phyloP scores from a whole-genome alignment of 2,329 filamentous ascomycete genomes.

The Cladosporium halotolerans region DNA sequence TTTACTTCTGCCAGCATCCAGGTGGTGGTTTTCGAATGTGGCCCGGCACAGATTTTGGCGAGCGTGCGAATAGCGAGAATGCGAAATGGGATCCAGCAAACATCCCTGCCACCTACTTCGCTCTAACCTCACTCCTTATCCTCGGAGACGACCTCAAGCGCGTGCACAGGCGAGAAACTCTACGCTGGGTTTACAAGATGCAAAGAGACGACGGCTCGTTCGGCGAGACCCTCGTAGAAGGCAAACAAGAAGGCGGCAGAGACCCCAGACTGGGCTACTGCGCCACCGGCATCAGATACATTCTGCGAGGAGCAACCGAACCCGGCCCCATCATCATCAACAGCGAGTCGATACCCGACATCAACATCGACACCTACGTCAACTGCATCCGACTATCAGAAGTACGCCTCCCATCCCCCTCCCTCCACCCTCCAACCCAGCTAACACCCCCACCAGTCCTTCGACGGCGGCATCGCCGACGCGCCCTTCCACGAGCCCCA shows the following conservation, averaged over 20 bases:
- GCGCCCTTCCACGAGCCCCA: slow-evolving; percentile 76
- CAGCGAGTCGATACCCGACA: slow-evolving; percentile 58
- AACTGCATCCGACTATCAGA: slow-evolving; percentile 61
- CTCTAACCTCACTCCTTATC: slow-evolving; percentile 65
- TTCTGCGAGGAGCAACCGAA: slow-evolving; percentile 48
- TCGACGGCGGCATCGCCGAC: slow-evolving; percentile 80
- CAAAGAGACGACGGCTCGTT: slow-evolving; percentile 87
- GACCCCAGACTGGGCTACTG: slow-evolving; percentile 88
- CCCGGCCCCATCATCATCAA: slow-evolving; percentile 50
- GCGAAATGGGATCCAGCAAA: slow-evolving; percentile 68
- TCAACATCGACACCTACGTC: slow-evolving; percentile 66
- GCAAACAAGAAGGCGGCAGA: slow-evolving; percentile 64
- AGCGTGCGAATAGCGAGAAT: slow-evolving; percentile 45
- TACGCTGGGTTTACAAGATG: slow-evolving; percentile 68
- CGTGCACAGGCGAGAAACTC: slow-evolving; percentile 60
- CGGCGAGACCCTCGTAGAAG: slow-evolving; percentile 66
- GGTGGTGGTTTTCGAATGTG: slow-evolving; percentile 84
- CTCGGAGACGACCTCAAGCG: slow-evolving; percentile 55
- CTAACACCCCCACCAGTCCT: slow-evolving; percentile 55
- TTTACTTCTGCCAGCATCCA: slow-evolving; percentile 79
- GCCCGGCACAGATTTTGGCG: slow-evolving; percentile 57
- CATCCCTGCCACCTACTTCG: slow-evolving; percentile 83
- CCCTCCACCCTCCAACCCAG: not conserved
- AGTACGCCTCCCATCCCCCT: slow-evolving; percentile 17
- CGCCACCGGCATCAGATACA: slow-evolving; percentile 74